Base-by-base conservation (phyloP, 2,329 filamentous ascomycete genomes). In the Calonectria pseudoturangicola region DNA sequence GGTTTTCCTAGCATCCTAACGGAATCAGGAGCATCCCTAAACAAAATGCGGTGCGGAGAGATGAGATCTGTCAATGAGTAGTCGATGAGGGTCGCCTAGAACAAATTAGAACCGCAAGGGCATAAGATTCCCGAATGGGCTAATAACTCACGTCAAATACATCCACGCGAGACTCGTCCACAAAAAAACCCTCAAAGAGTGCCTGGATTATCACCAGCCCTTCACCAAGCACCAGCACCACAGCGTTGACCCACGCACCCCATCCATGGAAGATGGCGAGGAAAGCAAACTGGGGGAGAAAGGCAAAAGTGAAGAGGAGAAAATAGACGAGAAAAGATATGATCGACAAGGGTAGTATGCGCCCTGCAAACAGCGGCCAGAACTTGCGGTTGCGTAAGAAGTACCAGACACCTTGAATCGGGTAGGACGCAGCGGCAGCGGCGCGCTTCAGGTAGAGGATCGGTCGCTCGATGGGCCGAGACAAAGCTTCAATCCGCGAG, bases 191-290 rank as follows among this genome's bases (percentile, higher is more conserved):
- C 81, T 96, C 94, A 74, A 96, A 96, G 1, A 96, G 85, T 6
- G 86, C 89, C 75, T 87, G 86, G 15, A 94, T 92, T 67, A 95
- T 93, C 47, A 95, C 92, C 75, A 94, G 86, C 0, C 93, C 93
- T 79, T 95, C 93, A 54, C 95, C 94, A n/a, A 99, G 88, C 0
- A 98, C 94, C 58, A 98, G 87, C 74, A 98, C 93, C 0, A 94
- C 92, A 3, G 94, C 95, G 79, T 95, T 98, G 70, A 98, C 85
- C 94, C 95, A 98, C n/a, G 97, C 97, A 36, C 92, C 93, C 72
- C 92, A 90, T 27, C 94, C 94, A 79, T 98, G 96, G 83, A 98
- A 98, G 77, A 98, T 91, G 18, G 94, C 92, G 27, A 99, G 89
- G 79, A 99, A 94, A 1, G 94, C 94, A 69, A 95, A 95, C 82